A percentile compares a stretch with the other conserved stretches of the same genome.
phyloP scores from a whole-genome alignment of 306 rosid genomes.

The Sicyos baderoa region DNA sequence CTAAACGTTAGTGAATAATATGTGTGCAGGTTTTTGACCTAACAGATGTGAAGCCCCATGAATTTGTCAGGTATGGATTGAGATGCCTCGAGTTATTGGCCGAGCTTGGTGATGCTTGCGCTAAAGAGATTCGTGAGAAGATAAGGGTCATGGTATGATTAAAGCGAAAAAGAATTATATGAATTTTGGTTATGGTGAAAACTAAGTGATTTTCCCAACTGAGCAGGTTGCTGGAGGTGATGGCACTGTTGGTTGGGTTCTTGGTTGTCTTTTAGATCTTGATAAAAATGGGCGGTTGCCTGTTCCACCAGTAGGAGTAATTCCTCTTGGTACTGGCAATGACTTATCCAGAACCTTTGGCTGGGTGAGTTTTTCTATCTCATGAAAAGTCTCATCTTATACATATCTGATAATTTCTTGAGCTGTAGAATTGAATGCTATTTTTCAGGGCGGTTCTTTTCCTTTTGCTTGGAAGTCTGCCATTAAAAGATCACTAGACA shows the following conservation, averaged over 20 bases:
- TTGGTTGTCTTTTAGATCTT: conserved; percentile 77
- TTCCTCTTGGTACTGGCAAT: conserved; percentile 98
- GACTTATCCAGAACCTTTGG: conserved; percentile 86
- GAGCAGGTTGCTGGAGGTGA: conserved; percentile 98
- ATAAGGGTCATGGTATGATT: conserved; percentile 76
- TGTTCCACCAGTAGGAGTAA: conserved; percentile 78
- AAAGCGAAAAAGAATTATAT: conserved; percentile 1
- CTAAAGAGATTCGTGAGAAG: conserved; percentile 72
- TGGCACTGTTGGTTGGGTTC: conserved; percentile 98
- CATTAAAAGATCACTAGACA: conserved; percentile 55
- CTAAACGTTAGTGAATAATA: background rate
- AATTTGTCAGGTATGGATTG: conserved; percentile 73
- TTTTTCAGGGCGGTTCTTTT: conserved; percentile 85
- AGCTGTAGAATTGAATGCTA: conserved; percentile 25
- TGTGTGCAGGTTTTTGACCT: conserved; percentile 70
- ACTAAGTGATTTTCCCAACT: conserved; percentile 21
- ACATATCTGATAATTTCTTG: conserved; percentile 21
- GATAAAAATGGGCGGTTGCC: conserved; percentile 39
- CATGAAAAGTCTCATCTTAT: conserved; percentile 19
- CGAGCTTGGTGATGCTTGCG: conserved; percentile 56
- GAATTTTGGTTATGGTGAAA: conserved; percentile 6
- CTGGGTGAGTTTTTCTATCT: conserved; percentile 58
- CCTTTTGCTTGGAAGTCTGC: conserved; percentile 91
- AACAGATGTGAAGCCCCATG: conserved; percentile 84
- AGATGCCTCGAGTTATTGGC: conserved; percentile 70